phyloP scores from a whole-genome alignment of 2,329 filamentous ascomycete genomes.

The Didymella segeticola region DNA sequence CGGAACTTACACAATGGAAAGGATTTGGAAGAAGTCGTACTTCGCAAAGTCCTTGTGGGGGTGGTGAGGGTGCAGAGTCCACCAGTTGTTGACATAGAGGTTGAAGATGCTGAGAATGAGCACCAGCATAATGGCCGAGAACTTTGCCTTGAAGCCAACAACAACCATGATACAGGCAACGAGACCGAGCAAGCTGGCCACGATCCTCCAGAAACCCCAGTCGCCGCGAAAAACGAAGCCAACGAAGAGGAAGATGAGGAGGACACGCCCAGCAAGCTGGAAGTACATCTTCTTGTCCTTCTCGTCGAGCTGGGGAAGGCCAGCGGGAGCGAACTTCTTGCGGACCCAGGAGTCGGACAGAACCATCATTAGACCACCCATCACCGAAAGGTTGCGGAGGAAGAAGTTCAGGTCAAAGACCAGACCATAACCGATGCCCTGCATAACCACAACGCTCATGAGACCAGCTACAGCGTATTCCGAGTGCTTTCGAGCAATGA shows the following conservation, averaged over 20 bases:
- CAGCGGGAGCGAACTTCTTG: conserved; percentile 96
- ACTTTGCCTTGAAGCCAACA: conserved; percentile 99
- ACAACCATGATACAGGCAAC: conserved; percentile 98
- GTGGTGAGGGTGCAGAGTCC: conserved; percentile 98
- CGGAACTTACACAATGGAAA: conserved; percentile 83
- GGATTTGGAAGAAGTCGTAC: conserved; percentile 99
- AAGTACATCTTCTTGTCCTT: conserved; percentile 99
- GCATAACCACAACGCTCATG: conserved; percentile 87
- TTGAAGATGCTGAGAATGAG: conserved; percentile 97
- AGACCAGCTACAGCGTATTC: conserved; percentile 92
- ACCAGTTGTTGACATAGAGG: conserved; percentile 98
- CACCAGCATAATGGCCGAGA: conserved; percentile 93
- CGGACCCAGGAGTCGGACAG: conserved; percentile 97
- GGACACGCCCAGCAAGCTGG: conserved; percentile 92
- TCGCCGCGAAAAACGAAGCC: conserved; percentile 95
- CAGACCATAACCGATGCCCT: conserved; percentile 94
- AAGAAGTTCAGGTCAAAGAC: conserved; percentile 99
- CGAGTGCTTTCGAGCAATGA: conserved; percentile 91
- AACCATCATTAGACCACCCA: conserved; percentile 97
- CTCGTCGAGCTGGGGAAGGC: conserved; percentile 91
- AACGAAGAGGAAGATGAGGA: conserved; percentile 96
- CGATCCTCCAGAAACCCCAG: conserved; percentile 87
- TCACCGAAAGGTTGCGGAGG: conserved; percentile 96
- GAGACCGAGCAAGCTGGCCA: conserved; percentile 84
- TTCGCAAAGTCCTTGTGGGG: conserved; percentile 99